Percentiles rank a stretch among this genome's conserved stretches.
Conservation (phyloP, 2,329 filamentous ascomycete species). For the Cyphellophora attinorum region DNA sequence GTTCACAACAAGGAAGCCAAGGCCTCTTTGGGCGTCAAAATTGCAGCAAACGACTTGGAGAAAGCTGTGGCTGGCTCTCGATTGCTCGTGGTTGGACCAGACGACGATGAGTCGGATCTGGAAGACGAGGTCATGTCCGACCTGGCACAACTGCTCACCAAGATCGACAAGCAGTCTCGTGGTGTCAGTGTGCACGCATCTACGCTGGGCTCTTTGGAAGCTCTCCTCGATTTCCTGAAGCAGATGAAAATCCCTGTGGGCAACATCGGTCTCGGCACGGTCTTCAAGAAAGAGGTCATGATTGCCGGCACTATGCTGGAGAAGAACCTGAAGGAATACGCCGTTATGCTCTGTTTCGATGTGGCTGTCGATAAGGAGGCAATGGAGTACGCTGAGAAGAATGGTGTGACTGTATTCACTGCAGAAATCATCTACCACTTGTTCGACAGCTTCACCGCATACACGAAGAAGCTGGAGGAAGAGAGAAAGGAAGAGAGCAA, state of each 20-base stretch:
- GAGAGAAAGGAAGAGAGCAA: slow-evolving; percentile 96
- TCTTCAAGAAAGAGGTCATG: slow-evolving; percentile 97
- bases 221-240: slow-evolving; percentile 89
- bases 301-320: slow-evolving; percentile 90
- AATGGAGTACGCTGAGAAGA: slow-evolving; percentile 77
- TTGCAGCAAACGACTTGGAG: slow-evolving; percentile 90
- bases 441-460: slow-evolving; percentile 91
- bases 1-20: slow-evolving; percentile 99
- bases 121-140: slow-evolving; percentile 95
- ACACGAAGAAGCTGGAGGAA: slow-evolving; percentile 78
- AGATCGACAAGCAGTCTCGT: slow-evolving; percentile 82
- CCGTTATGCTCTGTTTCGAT: slow-evolving; percentile 99
- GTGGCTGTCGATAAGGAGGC: slow-evolving; percentile 99
- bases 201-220: slow-evolving; percentile 92
- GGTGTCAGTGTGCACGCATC: slow-evolving; percentile 97
- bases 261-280: slow-evolving; percentile 93
- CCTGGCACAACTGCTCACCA: slow-evolving; percentile 79
- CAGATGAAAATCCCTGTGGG: slow-evolving; percentile 94
- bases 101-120: slow-evolving; percentile 94
- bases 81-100: slow-evolving; percentile 82
- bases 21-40: slow-evolving; percentile 96
- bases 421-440: slow-evolving; percentile 99
- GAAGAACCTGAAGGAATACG: slow-evolving; percentile 75
- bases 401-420: slow-evolving; percentile 95
- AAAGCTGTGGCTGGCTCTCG: slow-evolving; percentile 93